Conservation (phyloP, 2,329 filamentous ascomycete genomes). For the Aspergillus terreus region DNA sequence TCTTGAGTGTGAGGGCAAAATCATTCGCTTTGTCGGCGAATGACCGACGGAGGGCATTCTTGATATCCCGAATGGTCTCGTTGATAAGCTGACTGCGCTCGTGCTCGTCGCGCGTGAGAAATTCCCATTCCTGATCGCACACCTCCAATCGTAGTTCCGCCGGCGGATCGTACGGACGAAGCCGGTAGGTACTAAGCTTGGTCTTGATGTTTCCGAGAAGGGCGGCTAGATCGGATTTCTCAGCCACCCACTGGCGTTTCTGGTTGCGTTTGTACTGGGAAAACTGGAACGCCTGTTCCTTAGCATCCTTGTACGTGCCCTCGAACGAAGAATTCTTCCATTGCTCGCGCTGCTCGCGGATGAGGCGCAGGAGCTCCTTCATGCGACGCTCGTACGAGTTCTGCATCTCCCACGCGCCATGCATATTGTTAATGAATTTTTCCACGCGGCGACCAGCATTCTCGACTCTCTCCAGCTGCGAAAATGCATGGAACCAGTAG, state of each 20-base stretch:
- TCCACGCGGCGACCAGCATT: constrained; percentile 94
- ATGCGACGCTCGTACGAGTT: constrained; percentile 91
- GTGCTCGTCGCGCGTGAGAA: constrained; percentile 78
- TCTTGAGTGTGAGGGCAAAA: constrained; percentile 92
- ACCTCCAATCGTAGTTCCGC: constrained; percentile 75
- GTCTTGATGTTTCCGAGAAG: constrained; percentile 98
- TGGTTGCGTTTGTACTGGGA: constrained; percentile 83
- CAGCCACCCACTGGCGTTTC: constrained; percentile 94
- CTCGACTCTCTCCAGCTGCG: constrained; percentile 97
- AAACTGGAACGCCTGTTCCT: constrained; percentile 78
- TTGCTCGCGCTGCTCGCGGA: constrained; percentile 66
- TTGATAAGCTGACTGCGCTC: constrained; percentile 90
- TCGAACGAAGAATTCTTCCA: constrained; percentile 83
- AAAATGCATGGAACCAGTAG: constrained; percentile 99
- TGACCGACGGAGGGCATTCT: constrained; percentile 84
- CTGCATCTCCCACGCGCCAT: constrained; percentile 99
- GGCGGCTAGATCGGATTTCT: constrained; percentile 93
- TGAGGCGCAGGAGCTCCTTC: constrained; percentile 72
- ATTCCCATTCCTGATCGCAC: constrained; percentile 77
- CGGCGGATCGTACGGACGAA: constrained; percentile 88
- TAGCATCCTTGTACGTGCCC: constrained; percentile 89
- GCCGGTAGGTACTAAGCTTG: constrained; percentile 89
- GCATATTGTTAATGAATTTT: constrained; percentile 98
- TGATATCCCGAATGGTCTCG: constrained; percentile 97
- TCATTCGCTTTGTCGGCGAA: constrained; percentile 99